Evolutionary conservation across 2,329 filamentous ascomycete species (phyloP), one percentile per base, ranked within the genome.

Genomic region (Curvularia spicifera): DNA sequence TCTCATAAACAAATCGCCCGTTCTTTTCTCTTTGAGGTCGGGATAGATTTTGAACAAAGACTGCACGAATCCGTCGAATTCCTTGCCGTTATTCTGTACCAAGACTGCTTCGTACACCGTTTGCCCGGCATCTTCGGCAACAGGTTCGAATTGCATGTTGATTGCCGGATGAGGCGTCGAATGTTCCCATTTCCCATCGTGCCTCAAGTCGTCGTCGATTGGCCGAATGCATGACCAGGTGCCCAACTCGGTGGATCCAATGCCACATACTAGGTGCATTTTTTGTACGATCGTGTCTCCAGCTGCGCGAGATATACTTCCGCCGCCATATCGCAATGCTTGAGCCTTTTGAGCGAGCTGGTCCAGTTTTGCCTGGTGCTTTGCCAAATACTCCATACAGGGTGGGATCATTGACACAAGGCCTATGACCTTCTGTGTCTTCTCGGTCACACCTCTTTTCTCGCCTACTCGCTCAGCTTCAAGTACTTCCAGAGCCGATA

Each of bases 1-100:
- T 5, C 53, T 56, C 10, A 53, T 40, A 24, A 62, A 70, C 10
- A 70, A 42, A 52, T 71, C 68, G 24, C 66, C 63, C 1, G 61
- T 55, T 2, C 42, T 28, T 24, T 48, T 66, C 47, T 69, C 67
- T n/a, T 52, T 35, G 2, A 51, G 20, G 5, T 64, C 56, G 5
- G 63, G 53, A 33, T 60, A 61, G 10, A 68, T 51, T n/a, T 51
- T 60, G 53, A 71, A 71, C 12, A 67, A 35, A 18, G 67, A 59
- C 35, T 70, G 67, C 9, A 60, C 51, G 5, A 56, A 61, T 24
- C 47, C 59, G 15, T 49, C 53, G n/a, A 53, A 51, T 10, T 42
- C 37, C 8, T 44, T 40, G 7, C 56, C 58, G 6, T 46, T 20
- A 31, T 66, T 63, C 5, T 57, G 56, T 1, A 53, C 42, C n/a